Evolutionary conservation across 305 asterid genomes (phyloP), one percentile per base, ranked within the genome.

Genomic region (Solanum hybrid): DNA sequence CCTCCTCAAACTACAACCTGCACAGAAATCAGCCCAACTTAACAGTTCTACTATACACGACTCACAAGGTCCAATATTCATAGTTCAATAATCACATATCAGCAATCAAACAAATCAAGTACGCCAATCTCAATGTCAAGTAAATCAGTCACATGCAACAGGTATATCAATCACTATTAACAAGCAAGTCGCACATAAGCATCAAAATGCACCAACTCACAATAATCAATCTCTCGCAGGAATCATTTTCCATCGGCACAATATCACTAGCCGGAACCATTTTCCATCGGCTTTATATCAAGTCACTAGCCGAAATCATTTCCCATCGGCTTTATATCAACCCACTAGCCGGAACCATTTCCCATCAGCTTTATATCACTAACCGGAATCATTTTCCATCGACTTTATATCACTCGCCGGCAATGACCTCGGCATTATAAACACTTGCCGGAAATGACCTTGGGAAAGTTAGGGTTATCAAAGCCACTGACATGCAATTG

Each of bases 361-460:
- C 0, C 56, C 56, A 42, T 42, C 7, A 2, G 51, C 15, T 40
- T 40, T 11, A 38, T 42, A 42, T 42, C 60, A 42, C 7, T 42
- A 42, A 0, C 2, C 7, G 19, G 6, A 13, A 42, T 42, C 0
- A 42, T 42, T 51, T 51, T 0, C 0, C 66, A 51, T 51, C 4
- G n/a, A 0, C 66, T 15, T 51, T 15, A 6, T 51, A 51, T 51
- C n/a, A 51, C n/a, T 51, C n/a, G 3, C 66, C 3, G 1, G 0
- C n/a, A 51, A 51, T 51, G n/a, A 51, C 66, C 22, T 51, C 8
- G 9, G 1, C n/a, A 51, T 15, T 0, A 51, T 51, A 51, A 51
- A 5, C 9, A 51, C 66, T 51, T 51, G 66, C 4, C 66, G 9
- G 24, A 56, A 17, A 6, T 56, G 24, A 6, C 69, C n/a, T 56